phyloP scores from a whole-genome alignment of 1,139 yeast genomes.

The Wickerhamiella infanticola region DNA sequence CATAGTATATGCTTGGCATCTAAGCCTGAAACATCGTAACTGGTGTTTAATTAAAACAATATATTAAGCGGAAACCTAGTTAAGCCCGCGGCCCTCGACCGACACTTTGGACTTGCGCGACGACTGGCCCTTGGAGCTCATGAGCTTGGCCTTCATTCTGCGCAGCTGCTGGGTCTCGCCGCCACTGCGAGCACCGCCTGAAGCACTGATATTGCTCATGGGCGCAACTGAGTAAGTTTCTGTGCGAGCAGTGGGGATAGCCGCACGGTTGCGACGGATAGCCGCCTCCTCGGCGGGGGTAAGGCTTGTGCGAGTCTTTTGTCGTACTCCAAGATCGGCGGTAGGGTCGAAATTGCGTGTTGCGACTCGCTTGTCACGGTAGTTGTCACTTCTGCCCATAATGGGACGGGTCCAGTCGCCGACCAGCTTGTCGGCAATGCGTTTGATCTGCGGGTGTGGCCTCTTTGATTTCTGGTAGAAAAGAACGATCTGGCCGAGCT shows the following conservation, averaged over 20 bases:
- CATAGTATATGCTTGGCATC: not conserved
- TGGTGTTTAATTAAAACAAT: no score
- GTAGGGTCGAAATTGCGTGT: conserved; percentile 56
- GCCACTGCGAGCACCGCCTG: conserved; percentile 1
- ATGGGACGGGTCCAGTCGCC: conserved; percentile 99
- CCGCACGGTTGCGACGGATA: conserved; percentile 77
- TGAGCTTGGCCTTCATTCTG: conserved; percentile 14
- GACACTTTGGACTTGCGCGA: conserved; percentile 52
- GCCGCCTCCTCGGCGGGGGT: conserved; percentile 67
- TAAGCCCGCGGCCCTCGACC: conserved; percentile 54
- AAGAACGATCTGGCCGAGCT: conserved; percentile 85
- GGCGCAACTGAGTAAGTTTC: conserved; percentile 90
- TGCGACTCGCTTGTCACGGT: conserved; percentile 70
- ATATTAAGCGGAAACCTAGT: conserved; percentile 3
- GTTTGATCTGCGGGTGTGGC: conserved; percentile 74
- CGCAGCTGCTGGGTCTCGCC: conserved; percentile 13
- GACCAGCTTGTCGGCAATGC: conserved; percentile 76
- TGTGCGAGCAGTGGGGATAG: conserved; percentile 80
- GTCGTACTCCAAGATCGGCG: conserved; percentile 3
- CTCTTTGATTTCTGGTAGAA: conserved; percentile 84
- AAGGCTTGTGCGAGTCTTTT: not conserved
- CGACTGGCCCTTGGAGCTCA: conserved; percentile 1
- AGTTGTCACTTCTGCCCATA: conserved; percentile 88
- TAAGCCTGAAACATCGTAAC: no score
- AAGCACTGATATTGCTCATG: conserved; percentile 15